phyloP scores from a whole-genome alignment of 805 yeast species.

The Candida maesae region DNA sequence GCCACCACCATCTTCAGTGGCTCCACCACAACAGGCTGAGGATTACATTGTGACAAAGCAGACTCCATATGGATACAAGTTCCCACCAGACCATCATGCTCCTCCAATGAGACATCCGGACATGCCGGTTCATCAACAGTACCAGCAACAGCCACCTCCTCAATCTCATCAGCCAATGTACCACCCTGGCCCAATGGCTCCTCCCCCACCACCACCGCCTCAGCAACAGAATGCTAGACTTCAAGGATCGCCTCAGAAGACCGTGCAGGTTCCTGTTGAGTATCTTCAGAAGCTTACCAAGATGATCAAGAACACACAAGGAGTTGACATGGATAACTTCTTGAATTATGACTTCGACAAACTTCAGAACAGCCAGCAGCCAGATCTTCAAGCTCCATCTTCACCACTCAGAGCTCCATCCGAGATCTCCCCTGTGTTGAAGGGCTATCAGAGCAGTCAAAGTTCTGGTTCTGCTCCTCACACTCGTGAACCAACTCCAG shows the following conservation, averaged over 20 bases:
- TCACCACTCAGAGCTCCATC: constrained; percentile 12
- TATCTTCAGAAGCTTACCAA: constrained; percentile 24
- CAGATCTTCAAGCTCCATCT: constrained; percentile 5
- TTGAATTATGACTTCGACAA: constrained; percentile 17
- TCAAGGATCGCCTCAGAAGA: constrained; percentile 10
- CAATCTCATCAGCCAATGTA: constrained; percentile 7
- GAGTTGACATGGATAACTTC: constrained; percentile 21
- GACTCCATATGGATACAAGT: constrained; percentile 49
- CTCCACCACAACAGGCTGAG: constrained; percentile 11
- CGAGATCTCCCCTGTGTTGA: constrained; percentile 9
- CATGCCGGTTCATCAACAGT: background rate
- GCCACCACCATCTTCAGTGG: background rate
- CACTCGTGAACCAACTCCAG: constrained; percentile 15
- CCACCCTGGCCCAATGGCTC: constrained; percentile 1
- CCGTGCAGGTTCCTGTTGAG: constrained; percentile 27
- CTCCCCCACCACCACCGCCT: background rate
- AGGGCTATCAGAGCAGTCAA: constrained; percentile 9
- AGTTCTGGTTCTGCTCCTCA: constrained; percentile 5
- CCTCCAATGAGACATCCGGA: background rate
- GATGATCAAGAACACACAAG: constrained; percentile 22
- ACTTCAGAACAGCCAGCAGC: constrained; percentile 4
- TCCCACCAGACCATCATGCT: constrained; percentile 41
- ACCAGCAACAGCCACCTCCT: background rate
- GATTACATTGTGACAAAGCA: constrained; percentile 48
- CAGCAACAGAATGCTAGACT: background rate